Conservation (phyloP, 2,329 filamentous ascomycete species). For the Cladobotryum mycophilum region DNA sequence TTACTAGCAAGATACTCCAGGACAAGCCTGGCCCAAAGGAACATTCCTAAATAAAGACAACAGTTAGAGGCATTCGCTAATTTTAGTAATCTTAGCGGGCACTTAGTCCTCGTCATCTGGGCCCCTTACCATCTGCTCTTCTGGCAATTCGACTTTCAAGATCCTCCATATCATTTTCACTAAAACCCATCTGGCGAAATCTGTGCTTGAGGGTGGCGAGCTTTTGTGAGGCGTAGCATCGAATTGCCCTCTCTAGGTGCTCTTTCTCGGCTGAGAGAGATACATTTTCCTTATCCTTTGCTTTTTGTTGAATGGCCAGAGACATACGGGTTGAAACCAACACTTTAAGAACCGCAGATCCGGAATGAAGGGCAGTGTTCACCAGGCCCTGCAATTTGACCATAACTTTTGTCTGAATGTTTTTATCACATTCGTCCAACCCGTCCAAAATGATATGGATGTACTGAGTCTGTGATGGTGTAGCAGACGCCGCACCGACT, state of each 20-base stretch:
- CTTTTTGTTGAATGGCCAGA: not conserved
- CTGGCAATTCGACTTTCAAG: constrained; percentile 11
- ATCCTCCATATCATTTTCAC: constrained; percentile 15
- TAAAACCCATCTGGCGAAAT: not conserved
- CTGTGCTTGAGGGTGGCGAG: not conserved
- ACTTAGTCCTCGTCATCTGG: too few species aligned
- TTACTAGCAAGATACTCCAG: constrained; percentile 27
- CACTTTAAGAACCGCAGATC: not conserved
- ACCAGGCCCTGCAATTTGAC: not conserved
- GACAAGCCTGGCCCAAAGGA: constrained; percentile 30
- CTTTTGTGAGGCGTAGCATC: not conserved
- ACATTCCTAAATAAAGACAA: constrained; percentile 26
- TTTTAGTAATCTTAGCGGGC: too few species aligned
- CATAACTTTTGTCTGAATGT: not conserved
- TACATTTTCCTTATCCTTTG: constrained; percentile 1
- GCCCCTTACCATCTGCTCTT: constrained; percentile 22
- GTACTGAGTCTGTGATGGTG: not conserved
- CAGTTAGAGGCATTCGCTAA: not conserved
- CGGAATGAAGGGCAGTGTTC: not conserved
- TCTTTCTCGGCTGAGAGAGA: not conserved
- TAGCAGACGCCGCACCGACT: not conserved
- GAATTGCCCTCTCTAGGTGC: not conserved
- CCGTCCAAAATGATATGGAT: constrained; percentile 4
- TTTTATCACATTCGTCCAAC: not conserved
- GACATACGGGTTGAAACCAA: not conserved